These are phyloP conservation scores for Oryza meridionalis DNA, from an alignment of 176 grass and related monocot species.

Conservation along the genomic window DNA sequence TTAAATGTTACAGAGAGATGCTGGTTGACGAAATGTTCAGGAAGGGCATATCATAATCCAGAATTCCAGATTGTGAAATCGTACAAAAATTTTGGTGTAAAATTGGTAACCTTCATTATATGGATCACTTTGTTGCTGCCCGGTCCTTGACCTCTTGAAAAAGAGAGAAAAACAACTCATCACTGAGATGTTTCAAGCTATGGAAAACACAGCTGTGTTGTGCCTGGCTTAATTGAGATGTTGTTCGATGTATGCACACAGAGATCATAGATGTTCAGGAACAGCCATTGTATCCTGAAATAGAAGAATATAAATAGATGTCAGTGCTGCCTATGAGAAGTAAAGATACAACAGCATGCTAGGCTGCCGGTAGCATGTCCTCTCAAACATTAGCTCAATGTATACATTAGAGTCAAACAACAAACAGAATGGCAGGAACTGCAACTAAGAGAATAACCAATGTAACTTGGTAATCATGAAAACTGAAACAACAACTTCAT, in stretches of 20 bases:
- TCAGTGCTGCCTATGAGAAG: constrained; percentile 8
- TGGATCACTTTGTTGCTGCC: constrained; percentile 11
- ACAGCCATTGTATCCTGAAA: constrained; percentile 28
- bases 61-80: constrained; percentile 10
- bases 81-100: constrained; percentile 5
- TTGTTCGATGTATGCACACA: background rate
- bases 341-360: background rate
- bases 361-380: background rate
- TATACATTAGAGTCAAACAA: background rate
- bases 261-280: constrained; percentile 24
- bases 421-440: background rate
- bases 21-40: background rate
- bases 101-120: constrained; percentile 40
- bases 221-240: constrained; percentile 41
- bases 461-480: background rate
- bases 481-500: background rate
- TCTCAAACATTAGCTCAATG: constrained; percentile 8
- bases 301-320: constrained; percentile 1
- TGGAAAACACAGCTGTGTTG: background rate
- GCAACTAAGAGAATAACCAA: background rate
- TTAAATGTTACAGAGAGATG: constrained; percentile 10
- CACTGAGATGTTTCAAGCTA: constrained; percentile 17
- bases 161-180: constrained; percentile 72
- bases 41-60: background rate
- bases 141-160: constrained; percentile 48